phyloP scores from a whole-genome alignment of 192 early-diverging fungal species.

The Backusella macrospora region DNA sequence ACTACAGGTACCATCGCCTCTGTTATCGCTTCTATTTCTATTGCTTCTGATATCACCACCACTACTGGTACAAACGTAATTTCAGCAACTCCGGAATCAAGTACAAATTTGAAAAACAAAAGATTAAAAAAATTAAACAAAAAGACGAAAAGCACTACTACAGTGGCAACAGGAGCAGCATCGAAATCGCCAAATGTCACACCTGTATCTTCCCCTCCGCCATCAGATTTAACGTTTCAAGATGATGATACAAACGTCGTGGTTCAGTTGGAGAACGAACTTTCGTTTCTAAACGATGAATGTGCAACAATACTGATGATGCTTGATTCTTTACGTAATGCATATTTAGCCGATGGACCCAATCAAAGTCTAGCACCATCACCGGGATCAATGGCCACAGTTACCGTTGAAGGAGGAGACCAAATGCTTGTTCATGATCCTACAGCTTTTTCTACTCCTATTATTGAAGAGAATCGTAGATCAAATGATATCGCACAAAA shows the following conservation, averaged over 20 bases:
- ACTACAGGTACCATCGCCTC: neutral
- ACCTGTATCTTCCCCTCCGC: neutral
- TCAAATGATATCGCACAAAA: constrained; percentile 13
- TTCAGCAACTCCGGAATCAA: neutral
- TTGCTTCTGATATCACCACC: neutral
- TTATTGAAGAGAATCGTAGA: constrained; percentile 2
- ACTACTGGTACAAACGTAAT: neutral
- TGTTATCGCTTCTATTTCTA: neutral
- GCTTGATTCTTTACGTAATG: constrained; percentile 31
- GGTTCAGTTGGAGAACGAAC: constrained; percentile 5
- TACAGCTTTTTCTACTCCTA: too few relatives aligned
- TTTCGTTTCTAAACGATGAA: constrained; percentile 25
- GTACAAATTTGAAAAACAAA: neutral
- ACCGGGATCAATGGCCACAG: neutral
- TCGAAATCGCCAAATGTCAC: neutral
- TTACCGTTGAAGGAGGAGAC: too few relatives aligned
- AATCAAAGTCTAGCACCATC: neutral
- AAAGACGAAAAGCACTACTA: neutral
- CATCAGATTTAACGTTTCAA: neutral
- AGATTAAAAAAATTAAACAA: neutral
- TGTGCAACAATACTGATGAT: constrained; percentile 29
- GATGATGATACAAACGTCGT: neutral
- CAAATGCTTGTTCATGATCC: neutral
- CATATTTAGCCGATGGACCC: constrained; percentile 15
- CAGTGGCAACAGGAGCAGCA: constrained; percentile 1